These are phyloP conservation scores for Sporodiniella umbellata DNA, from an alignment of 371 early-diverging fungal species.

Conservation along the genomic window DNA sequence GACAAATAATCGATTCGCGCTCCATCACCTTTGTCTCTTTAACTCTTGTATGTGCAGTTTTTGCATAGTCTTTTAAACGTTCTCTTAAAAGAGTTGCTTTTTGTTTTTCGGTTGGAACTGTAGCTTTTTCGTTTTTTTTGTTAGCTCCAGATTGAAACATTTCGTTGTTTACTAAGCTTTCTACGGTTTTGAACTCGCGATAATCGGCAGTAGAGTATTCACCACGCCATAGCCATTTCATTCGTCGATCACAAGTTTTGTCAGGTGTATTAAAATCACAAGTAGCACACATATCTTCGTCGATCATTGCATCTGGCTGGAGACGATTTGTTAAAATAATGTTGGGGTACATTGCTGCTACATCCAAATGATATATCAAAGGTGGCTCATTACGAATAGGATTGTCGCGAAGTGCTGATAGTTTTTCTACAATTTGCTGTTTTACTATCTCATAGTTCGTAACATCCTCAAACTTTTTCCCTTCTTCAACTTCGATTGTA, in stretches of 20 bases:
- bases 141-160: conserved; percentile 65
- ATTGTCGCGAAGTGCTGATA: conserved; percentile 67
- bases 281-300: conserved; percentile 88
- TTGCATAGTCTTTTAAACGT: conserved; percentile 85
- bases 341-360: conserved; percentile 99
- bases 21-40: conserved; percentile 79
- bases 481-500: conserved; percentile 83
- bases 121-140: conserved; percentile 58
- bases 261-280: conserved; percentile 94
- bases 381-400: conserved; percentile 82
- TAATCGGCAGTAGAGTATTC: conserved; percentile 93
- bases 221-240: conserved; percentile 99
- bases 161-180: conserved; percentile 81
- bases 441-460: conserved; percentile 77
- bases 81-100: conserved; percentile 75
- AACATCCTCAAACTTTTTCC: conserved; percentile 64
- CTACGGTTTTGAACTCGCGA: conserved; percentile 92
- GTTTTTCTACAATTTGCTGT: conserved; percentile 32
- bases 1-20: conserved; percentile 92
- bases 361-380: conserved; percentile 98
- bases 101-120: conserved; percentile 58
- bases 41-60: conserved; percentile 87
- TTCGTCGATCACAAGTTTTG: conserved; percentile 90
- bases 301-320: conserved; percentile 97
- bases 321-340: conserved; percentile 99